Conservation (phyloP, 495 filamentous ascomycete species). For the Penicillium roqueforti region DNA sequence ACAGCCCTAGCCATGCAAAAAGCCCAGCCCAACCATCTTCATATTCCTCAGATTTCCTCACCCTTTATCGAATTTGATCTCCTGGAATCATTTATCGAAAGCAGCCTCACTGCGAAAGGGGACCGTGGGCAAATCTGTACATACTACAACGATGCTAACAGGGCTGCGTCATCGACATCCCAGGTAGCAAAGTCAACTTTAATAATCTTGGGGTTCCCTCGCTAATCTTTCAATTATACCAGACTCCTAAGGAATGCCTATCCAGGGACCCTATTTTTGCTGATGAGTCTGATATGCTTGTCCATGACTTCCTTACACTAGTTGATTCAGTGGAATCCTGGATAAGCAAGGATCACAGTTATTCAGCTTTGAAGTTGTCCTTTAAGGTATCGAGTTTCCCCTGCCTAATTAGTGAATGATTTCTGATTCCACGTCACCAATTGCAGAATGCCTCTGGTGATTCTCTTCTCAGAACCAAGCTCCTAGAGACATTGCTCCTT, state of each 20-base stretch:
- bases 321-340: constrained; percentile 27
- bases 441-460: constrained; percentile 3
- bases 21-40: constrained; percentile 15
- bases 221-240: constrained; percentile 6
- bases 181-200: constrained; percentile 16
- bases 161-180: constrained; percentile 1
- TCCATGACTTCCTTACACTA: constrained; percentile 16
- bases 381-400: constrained; percentile 25
- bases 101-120: not conserved
- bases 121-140: constrained; percentile 19
- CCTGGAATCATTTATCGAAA: constrained; percentile 9
- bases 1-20: constrained; percentile 23
- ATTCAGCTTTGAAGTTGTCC: constrained; percentile 18
- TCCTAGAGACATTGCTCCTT: constrained; percentile 21
- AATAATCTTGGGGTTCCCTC: not conserved
- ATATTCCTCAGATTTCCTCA: constrained; percentile 15
- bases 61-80: constrained; percentile 8
- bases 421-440: constrained; percentile 6
- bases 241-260: constrained; percentile 24
- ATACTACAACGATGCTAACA: constrained; percentile 9
- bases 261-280: constrained; percentile 20
- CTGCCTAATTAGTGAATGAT: not conserved
- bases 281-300: constrained; percentile 4
- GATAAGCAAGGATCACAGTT: constrained; percentile 16
- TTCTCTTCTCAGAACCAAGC: constrained; percentile 4